phyloP scores from a whole-genome alignment of 257 asterid genomes.

The Asclepias syriaca region DNA sequence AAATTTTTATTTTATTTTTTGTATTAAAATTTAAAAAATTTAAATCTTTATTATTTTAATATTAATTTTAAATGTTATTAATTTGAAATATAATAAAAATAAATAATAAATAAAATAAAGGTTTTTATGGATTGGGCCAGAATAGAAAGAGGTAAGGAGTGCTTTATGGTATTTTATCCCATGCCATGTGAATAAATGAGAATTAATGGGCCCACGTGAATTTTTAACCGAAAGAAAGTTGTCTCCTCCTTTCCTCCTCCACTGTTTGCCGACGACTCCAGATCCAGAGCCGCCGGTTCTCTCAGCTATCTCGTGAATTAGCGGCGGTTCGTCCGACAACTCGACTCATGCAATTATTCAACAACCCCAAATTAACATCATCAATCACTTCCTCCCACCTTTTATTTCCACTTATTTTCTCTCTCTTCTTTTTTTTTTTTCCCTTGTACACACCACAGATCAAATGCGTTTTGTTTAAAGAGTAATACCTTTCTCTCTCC shows the following conservation, averaged over 20 bases:
- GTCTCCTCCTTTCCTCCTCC: constrained; percentile 16
- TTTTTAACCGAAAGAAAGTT: constrained; percentile 26
- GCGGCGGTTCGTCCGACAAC: constrained; percentile 26
- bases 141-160: neutral
- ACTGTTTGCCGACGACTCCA: neutral
- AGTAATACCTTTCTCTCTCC: too few species aligned
- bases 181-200: constrained; percentile 37
- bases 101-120: too few species aligned
- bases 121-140: neutral
- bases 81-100: too few species aligned
- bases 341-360: constrained; percentile 2
- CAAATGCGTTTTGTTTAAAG: too few species aligned
- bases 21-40: too few species aligned
- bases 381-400: neutral
- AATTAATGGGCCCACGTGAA: constrained; percentile 39
- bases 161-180: neutral
- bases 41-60: too few species aligned
- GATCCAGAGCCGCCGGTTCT: constrained; percentile 2
- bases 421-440: neutral
- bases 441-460: too few species aligned
- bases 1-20: too few species aligned
- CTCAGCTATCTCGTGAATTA: constrained; percentile 26
- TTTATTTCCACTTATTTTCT: neutral
- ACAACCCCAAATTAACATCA: too few species aligned
- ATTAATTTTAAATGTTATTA: too few species aligned